These are phyloP conservation scores for Melanomma pulvis-pyrius DNA, from an alignment of 495 filamentous ascomycete species.

Conservation along the genomic window DNA sequence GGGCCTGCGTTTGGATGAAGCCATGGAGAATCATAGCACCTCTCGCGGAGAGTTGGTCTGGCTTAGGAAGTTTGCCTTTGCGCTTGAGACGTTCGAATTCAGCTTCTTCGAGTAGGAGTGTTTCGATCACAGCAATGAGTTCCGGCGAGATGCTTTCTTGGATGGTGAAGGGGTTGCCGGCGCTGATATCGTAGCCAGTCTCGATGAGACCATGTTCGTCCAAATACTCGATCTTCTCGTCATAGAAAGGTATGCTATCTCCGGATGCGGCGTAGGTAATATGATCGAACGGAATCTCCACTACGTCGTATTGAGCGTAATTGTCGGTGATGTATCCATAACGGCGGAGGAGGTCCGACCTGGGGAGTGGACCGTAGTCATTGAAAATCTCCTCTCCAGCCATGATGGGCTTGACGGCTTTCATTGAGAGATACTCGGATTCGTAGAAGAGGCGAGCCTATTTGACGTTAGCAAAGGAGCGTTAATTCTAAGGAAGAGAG, in stretches of 20 bases:
- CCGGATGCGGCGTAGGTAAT: conserved; percentile 48
- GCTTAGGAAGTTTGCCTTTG: conserved; percentile 55
- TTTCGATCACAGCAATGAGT: conserved; percentile 54
- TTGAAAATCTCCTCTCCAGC: conserved; percentile 84
- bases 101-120: conserved; percentile 46
- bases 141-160: conserved; percentile 46
- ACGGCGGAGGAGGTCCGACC: conserved; percentile 77
- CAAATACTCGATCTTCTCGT: conserved; percentile 51
- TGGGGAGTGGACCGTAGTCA: conserved; percentile 84
- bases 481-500: not conserved
- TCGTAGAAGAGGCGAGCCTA: conserved; percentile 72
- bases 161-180: conserved; percentile 47
- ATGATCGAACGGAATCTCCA: conserved; percentile 66
- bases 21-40: conserved; percentile 44
- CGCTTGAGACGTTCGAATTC: conserved; percentile 45
- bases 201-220: conserved; percentile 56
- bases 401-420: conserved; percentile 64
- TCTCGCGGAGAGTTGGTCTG: conserved; percentile 49
- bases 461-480: conserved; percentile 17
- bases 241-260: not conserved
- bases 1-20: conserved; percentile 43
- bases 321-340: conserved; percentile 86
- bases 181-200: conserved; percentile 57
- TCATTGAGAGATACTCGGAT: conserved; percentile 65
- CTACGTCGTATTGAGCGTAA: conserved; percentile 78